phyloP scores from a whole-genome alignment of 1,284 basidiomycete genomes.

The Erythrobasidium hasegawianum region DNA sequence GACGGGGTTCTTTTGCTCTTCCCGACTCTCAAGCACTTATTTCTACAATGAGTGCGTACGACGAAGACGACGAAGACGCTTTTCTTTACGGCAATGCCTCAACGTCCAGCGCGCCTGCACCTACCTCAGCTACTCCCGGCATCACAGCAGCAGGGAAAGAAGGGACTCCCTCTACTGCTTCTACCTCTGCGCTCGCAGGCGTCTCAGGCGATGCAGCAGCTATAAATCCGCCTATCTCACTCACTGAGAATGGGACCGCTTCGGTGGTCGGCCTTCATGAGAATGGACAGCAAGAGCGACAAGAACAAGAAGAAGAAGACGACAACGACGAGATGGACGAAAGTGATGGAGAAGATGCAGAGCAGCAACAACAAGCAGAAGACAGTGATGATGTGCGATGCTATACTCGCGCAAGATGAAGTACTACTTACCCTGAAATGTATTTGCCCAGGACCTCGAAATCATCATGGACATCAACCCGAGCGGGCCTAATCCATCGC shows the following conservation, averaged over 20 bases:
- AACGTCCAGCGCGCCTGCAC: not conserved
- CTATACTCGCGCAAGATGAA: not conserved
- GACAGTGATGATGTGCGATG: slow-evolving; percentile 42
- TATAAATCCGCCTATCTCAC: not conserved
- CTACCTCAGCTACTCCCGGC: not conserved
- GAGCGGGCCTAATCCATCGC: slow-evolving; percentile 30
- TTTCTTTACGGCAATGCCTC: slow-evolving; percentile 17
- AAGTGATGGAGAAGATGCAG: slow-evolving; percentile 32
- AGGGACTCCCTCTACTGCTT: too few species aligned
- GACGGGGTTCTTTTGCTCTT: too few species aligned
- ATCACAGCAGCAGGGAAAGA: too few species aligned
- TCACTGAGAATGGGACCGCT: slow-evolving; percentile 12
- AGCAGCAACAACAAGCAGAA: not conserved
- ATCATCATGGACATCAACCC: slow-evolving; percentile 45
- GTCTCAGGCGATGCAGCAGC: not conserved
- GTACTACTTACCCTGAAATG: not conserved
- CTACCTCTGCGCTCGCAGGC: too few species aligned
- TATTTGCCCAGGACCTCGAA: slow-evolving; percentile 41
- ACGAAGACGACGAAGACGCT: slow-evolving; percentile 32
- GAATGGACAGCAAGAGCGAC: slow-evolving; percentile 31
- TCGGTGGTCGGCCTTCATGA: not conserved
- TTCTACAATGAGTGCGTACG: slow-evolving; percentile 5
- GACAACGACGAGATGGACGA: slow-evolving; percentile 32
- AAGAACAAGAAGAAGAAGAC: slow-evolving; percentile 12
- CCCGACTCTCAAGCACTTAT: not conserved